Conservation (phyloP, 805 yeast species). For the Teunomyces lycoperdinae region DNA sequence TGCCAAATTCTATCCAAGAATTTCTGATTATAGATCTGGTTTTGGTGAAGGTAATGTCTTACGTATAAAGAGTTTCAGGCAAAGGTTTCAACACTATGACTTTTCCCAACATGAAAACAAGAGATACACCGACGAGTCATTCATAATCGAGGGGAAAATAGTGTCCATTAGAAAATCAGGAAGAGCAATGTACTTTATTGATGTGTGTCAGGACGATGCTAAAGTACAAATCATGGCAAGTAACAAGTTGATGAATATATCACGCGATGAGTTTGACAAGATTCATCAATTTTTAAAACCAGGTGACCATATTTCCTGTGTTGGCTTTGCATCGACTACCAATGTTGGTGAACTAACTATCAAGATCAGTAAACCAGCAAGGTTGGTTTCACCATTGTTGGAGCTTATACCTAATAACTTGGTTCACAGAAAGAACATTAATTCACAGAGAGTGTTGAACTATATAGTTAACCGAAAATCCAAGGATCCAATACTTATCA, state of each 20-base stretch:
- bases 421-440: slow-evolving; percentile 52
- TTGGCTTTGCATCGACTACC: slow-evolving; percentile 74
- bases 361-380: slow-evolving; percentile 49
- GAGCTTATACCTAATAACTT: slow-evolving; percentile 64
- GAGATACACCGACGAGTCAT: slow-evolving; percentile 1
- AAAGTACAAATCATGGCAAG: slow-evolving; percentile 63
- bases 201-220: slow-evolving; percentile 56
- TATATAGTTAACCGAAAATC: slow-evolving; percentile 60
- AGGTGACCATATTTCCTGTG: slow-evolving; percentile 69
- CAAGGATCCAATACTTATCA: slow-evolving; percentile 43
- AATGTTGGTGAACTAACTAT: slow-evolving; percentile 77
- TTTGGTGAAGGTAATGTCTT: slow-evolving; percentile 6
- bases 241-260: slow-evolving; percentile 43
- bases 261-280: slow-evolving; percentile 41
- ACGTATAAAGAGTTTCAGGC: slow-evolving; percentile 41
- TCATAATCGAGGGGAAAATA: slow-evolving; percentile 54
- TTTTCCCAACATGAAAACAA: slow-evolving; percentile 10
- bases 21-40: slow-evolving; percentile 11
- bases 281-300: slow-evolving; percentile 47
- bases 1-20: slow-evolving; percentile 19
- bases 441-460: slow-evolving; percentile 69
- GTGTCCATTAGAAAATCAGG: slow-evolving; percentile 60
- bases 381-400: slow-evolving; percentile 64
- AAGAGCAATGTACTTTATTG: slow-evolving; percentile 66
- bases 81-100: slow-evolving; percentile 21